Conservation (phyloP, 2,329 filamentous ascomycete species). For the Sporothrix luriei region DNA sequence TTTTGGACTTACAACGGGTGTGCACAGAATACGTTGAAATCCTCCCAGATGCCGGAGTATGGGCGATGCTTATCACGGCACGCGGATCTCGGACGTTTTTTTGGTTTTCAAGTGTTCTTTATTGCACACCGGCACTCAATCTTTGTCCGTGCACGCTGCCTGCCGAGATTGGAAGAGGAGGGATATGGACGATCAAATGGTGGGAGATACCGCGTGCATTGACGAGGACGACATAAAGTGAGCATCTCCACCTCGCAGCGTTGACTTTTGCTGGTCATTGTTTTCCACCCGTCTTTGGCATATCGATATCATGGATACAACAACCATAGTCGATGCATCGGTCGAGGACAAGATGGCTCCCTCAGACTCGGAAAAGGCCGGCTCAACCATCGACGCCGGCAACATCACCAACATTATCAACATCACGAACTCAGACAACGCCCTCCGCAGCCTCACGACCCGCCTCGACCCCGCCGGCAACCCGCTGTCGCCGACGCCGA, state of each 20-base stretch:
- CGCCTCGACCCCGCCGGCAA: constrained; percentile 30
- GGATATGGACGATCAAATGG: neutral
- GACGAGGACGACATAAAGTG: neutral
- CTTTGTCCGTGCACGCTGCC: constrained; percentile 11
- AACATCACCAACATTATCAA: neutral
- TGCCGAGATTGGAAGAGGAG: neutral
- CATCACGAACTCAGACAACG: neutral
- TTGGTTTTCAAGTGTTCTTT: neutral
- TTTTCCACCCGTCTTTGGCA: neutral
- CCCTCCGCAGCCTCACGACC: neutral
- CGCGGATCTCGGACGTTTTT: neutral
- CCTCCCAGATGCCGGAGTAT: neutral
- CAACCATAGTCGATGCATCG: neutral
- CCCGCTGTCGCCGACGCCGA: constrained; percentile 29
- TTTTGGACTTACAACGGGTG: neutral
- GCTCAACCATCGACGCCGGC: neutral
- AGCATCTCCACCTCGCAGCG: neutral
- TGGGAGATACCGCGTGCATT: neutral
- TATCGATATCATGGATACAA: neutral
- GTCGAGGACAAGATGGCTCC: neutral
- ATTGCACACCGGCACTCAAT: neutral
- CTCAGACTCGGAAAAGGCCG: constrained; percentile 16
- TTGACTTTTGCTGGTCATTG: neutral
- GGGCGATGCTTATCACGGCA: constrained; percentile 25
- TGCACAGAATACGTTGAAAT: neutral